Conservation (phyloP, 2,329 filamentous ascomycete genomes). For the Aspergillus nomiae region DNA sequence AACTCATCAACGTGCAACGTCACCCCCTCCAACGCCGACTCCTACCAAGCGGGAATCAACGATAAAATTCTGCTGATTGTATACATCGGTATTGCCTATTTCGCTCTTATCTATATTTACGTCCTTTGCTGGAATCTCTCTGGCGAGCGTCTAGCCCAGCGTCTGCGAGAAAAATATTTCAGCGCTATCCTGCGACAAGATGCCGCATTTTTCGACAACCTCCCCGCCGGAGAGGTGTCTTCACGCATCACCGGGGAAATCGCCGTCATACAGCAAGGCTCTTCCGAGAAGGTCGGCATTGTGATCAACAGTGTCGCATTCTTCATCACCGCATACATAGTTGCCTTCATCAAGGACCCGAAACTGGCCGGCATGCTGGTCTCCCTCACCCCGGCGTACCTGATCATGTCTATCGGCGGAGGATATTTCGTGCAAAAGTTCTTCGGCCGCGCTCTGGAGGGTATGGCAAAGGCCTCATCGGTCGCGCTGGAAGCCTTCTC, state of each 20-base stretch:
- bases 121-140: constrained; percentile 65
- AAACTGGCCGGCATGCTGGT: constrained; percentile 65
- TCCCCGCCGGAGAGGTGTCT: constrained; percentile 64
- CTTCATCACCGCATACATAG: constrained; percentile 67
- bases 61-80: constrained; percentile 63
- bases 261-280: constrained; percentile 66
- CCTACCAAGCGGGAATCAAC: constrained; percentile 36
- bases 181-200: constrained; percentile 63
- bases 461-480: constrained; percentile 60
- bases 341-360: constrained; percentile 67
- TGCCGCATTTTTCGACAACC: constrained; percentile 64
- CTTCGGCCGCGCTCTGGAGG: constrained; percentile 52
- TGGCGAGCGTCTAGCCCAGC: constrained; percentile 64
- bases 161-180: constrained; percentile 64
- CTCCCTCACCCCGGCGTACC: constrained; percentile 63
- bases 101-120: constrained; percentile 66
- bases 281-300: constrained; percentile 69
- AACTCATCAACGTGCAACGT: constrained; percentile 32
- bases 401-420: constrained; percentile 60
- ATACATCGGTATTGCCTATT: constrained; percentile 65
- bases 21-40: constrained; percentile 16
- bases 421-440: constrained; percentile 58
- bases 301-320: constrained; percentile 48
- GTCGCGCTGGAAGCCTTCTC: constrained; percentile 65
- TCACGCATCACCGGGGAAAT: constrained; percentile 67